Evolutionary conservation across 2,329 filamentous ascomycete species (phyloP), one percentile per base, ranked within the genome.

Genomic region (Emergomyces pasteurianus): DNA sequence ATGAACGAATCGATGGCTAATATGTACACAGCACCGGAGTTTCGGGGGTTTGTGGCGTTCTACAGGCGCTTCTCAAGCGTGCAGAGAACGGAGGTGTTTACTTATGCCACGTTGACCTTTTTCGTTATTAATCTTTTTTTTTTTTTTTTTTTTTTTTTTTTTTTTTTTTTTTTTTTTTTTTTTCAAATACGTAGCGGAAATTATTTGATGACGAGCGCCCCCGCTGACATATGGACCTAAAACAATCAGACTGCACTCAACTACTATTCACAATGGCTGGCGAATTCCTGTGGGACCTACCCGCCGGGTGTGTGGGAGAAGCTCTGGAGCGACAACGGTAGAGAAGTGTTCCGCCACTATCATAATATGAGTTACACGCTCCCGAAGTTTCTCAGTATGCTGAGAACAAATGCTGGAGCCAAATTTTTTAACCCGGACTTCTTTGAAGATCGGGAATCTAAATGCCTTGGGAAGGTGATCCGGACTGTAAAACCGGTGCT

Each of bases 371-470:
- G 36, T 81, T 82, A 78, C 62, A 50, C 12, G 10, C 47, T 61
- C 1, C 73, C 78, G 54, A 70, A 68, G 1, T 60, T 80, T 6
- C 77, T 77, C 8, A 68, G 67, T 3, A 76, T 77, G 63, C 58
- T 79, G 47, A 70, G 9, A 53, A 72, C 21, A 71, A 77, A 68
- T 65, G 80, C 28, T 60, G 71, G 23, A 0, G 62, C 70, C 5
- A 69, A 70, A 0, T 63, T 83, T 1, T 78, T 83, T 60, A 73
- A 77, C 4, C 73, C 77, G 0, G 69, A 72, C 0, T 83, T 81
- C 68, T 83, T 83, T 61, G 75, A 80, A 67, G 65, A 67, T 31
- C 67, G 74, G n/a, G 63, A 70, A 14, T 71, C 72, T 2, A 71
- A 71, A 56, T 73, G 73, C 2, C 64, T 80, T 16, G 75, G 71